A percentile compares a stretch with the other conserved stretches of the same genome.
Evolutionary conservation across 2,329 filamentous ascomycete species (phyloP).

Genomic region (Parasarocladium wereldwijsianum): DNA sequence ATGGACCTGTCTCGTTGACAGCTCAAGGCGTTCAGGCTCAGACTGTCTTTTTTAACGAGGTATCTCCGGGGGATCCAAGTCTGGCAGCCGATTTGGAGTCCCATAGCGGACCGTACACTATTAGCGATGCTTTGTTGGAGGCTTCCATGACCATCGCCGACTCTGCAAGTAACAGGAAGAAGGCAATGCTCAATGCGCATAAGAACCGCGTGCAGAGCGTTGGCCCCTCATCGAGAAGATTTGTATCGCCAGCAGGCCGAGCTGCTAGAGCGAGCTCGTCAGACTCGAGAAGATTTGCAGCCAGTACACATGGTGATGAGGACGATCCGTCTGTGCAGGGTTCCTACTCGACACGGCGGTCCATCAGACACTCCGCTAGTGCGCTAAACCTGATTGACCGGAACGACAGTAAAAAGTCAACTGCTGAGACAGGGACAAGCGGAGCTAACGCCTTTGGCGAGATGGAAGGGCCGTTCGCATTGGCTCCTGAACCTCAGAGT

Average conservation of each 20-base stretch:
- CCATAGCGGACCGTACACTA: conserved; percentile 48
- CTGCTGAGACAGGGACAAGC: conserved; percentile 43
- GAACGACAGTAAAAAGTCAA: conserved; percentile 42
- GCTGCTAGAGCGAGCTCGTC: conserved; percentile 18
- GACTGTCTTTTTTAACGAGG: conserved; percentile 85
- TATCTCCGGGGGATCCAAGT: conserved; percentile 33
- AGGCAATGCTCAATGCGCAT: conserved; percentile 35
- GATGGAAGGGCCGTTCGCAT: conserved; percentile 40
- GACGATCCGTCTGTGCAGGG: conserved; percentile 18
- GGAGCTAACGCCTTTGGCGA: conserved; percentile 45
- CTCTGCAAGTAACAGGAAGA: conserved; percentile 37
- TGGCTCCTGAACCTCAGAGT: conserved; percentile 12
- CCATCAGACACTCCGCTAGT: conserved; percentile 42
- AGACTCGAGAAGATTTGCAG: conserved; percentile 22
- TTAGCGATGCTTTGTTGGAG: conserved; percentile 80
- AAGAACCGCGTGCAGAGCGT: conserved; percentile 26
- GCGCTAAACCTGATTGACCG: conserved; percentile 44
- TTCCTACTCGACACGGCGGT: conserved; percentile 26
- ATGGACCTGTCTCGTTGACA: conserved; percentile 51
- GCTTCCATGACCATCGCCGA: conserved; percentile 80
- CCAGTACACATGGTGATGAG: conserved; percentile 12
- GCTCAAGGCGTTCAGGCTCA: conserved; percentile 67
- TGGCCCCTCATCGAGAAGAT: conserved; percentile 14
- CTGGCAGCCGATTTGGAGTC: conserved; percentile 15
- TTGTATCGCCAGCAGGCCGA: conserved; percentile 17